Evolutionary conservation across 1,284 basidiomycete genomes (phyloP), one percentile per base, ranked within the genome.

Genomic region (Cutaneotrichosporon arboriforme): DNA sequence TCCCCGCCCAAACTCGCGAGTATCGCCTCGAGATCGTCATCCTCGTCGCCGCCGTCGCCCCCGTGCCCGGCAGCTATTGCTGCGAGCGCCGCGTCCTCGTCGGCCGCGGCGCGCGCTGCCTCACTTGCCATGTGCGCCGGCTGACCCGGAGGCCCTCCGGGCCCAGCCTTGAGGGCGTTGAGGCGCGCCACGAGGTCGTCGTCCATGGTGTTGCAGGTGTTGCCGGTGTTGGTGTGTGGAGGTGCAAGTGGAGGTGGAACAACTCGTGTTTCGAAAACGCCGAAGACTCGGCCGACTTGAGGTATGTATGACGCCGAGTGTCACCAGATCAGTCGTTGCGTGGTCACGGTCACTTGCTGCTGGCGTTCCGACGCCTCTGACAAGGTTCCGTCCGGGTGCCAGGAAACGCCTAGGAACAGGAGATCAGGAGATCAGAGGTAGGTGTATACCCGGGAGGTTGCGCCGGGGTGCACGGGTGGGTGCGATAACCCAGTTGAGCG

Each of bases 41-140:
- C 54, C 14, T 39, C 52, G 21, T 34, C 55, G 10, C 33, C 8
- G 36, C 14, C 17, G 34, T 47, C 10, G 59, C 61, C 40, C 60
- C 54, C 10, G 64, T 65, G n/a, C n/a, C n/a, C n/a, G n/a, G n/a
- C n/a, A n/a, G n/a, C n/a, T 26, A 69, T 62, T 13, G 57, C 49
- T 37, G 58, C 61, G n/a, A 69, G 46, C 35, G 62, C 62, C 3
- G 60, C 52, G 38, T 50, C 42, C 20, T 67, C 66, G 10, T 61
- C 55, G 14, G 34, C 21, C 12, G 62, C 67, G 22, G 37, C 5
- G 5, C n/a, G 26, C 10, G 46, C 46, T 20, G n/a, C n/a, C 8
- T 12, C 22, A 10, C 21, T 42, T 20, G 8, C 13, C 20, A 8
- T 7, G 22, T 22, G 41, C 26, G 26, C 26, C 44, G 33, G n/a